Percentiles rank a stretch among this genome's conserved stretches.
These are phyloP conservation scores for Amaranthus hypochondriacus DNA, from an alignment of 148 eudicot species.

Conservation along the genomic window DNA sequence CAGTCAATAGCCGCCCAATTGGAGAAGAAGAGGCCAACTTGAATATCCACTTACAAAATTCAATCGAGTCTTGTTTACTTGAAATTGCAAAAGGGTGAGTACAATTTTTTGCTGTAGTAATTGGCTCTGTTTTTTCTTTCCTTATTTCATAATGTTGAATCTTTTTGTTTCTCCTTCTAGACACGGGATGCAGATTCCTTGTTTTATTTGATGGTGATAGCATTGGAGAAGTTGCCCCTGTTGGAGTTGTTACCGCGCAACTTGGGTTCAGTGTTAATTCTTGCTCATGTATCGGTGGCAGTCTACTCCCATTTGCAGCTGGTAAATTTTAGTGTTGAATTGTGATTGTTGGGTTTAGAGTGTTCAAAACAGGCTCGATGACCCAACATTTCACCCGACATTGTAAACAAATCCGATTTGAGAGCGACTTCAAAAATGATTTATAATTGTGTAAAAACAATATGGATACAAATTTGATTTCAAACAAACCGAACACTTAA, in stretches of 20 bases:
- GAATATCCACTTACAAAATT: conserved; percentile 70
- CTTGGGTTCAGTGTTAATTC: conserved; percentile 63
- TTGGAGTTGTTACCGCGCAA: conserved; percentile 57
- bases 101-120: background rate
- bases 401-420: too few species aligned
- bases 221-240: conserved; percentile 72
- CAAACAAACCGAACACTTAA: too few species aligned
- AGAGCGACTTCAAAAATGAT: too few species aligned
- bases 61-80: conserved; percentile 74
- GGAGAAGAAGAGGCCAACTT: conserved; percentile 56
- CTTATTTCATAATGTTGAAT: background rate
- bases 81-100: conserved; percentile 82
- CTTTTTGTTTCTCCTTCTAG: conserved; percentile 27
- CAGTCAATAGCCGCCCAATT: conserved; percentile 62
- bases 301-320: conserved; percentile 58
- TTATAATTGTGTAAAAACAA: too few species aligned
- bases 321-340: conserved; percentile 34
- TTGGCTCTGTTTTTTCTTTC: background rate
- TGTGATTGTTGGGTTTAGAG: background rate
- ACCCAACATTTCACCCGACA: too few species aligned
- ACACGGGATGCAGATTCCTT: conserved; percentile 59
- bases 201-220: conserved; percentile 73
- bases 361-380: too few species aligned
- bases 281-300: conserved; percentile 69
- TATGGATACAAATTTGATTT: too few species aligned